phyloP scores from a whole-genome alignment of 257 asterid species.

The Fraxinus americana region DNA sequence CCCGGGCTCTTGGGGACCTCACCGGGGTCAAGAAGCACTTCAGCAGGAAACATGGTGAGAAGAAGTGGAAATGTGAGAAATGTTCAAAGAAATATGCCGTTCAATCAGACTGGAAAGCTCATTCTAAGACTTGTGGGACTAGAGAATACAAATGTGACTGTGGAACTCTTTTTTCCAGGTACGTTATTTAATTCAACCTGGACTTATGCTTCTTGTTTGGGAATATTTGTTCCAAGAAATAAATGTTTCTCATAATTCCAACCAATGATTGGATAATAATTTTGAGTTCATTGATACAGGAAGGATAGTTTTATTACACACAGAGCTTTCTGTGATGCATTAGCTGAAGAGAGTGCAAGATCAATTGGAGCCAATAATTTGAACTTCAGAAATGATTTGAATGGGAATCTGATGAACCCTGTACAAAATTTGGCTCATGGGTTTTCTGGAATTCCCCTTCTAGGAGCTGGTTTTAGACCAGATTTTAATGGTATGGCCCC shows the following conservation, averaged over 20 bases:
- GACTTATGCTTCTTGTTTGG: constrained; percentile 19
- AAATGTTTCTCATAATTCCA: constrained; percentile 16
- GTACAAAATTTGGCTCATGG: constrained; percentile 32
- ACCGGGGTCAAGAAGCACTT: constrained; percentile 57
- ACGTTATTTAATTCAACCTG: neutral
- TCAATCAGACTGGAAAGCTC: constrained; percentile 64
- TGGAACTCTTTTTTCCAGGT: constrained; percentile 66
- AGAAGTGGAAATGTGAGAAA: constrained; percentile 57
- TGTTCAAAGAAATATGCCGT: constrained; percentile 58
- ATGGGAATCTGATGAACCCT: constrained; percentile 16
- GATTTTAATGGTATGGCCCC: constrained; percentile 27
- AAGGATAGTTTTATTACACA: constrained; percentile 59
- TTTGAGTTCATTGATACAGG: constrained; percentile 25
- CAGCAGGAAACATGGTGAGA: constrained; percentile 56
- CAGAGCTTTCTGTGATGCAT: constrained; percentile 58
- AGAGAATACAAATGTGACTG: constrained; percentile 59
- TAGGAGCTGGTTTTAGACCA: constrained; percentile 29
- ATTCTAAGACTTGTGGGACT: constrained; percentile 55
- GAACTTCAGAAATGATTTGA: constrained; percentile 38
- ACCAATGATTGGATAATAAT: constrained; percentile 19
- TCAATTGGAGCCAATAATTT: constrained; percentile 32
- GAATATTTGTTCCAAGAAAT: constrained; percentile 36
- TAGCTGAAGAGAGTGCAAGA: constrained; percentile 54
- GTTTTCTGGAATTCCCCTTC: constrained; percentile 29
- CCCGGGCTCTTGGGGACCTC: constrained; percentile 51